phyloP scores from a whole-genome alignment of 495 filamentous ascomycete genomes.

The Penicillium flavigenum region DNA sequence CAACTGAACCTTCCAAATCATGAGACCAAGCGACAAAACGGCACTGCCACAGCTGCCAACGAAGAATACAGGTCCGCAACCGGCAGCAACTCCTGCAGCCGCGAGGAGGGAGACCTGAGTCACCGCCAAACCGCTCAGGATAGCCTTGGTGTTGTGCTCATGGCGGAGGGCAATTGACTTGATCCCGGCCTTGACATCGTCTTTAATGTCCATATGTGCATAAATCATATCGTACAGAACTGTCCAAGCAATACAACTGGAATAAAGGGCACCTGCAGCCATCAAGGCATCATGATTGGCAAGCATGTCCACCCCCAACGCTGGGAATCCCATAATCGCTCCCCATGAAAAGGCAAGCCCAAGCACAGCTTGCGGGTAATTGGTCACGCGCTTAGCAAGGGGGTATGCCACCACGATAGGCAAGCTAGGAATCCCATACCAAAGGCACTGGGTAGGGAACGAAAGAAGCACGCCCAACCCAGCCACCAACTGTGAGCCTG shows the following conservation, averaged over 20 bases:
- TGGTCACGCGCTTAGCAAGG: constrained; percentile 86
- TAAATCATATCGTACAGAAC: constrained; percentile 98
- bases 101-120: constrained; percentile 78
- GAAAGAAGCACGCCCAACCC: constrained; percentile 82
- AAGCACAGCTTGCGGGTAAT: constrained; percentile 91
- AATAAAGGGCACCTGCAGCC: constrained; percentile 73
- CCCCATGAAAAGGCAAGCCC: constrained; percentile 97
- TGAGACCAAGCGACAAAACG: constrained; percentile 68
- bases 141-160: constrained; percentile 80
- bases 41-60: constrained; percentile 82
- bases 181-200: constrained; percentile 89
- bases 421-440: constrained; percentile 83
- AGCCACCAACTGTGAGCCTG: constrained; percentile 73
- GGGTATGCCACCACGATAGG: constrained; percentile 82
- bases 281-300: constrained; percentile 60
- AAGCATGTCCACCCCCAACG: constrained; percentile 79
- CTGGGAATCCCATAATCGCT: constrained; percentile 94
- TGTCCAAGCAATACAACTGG: constrained; percentile 89
- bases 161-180: constrained; percentile 93
- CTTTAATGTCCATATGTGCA: constrained; percentile 96
- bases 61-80: constrained; percentile 83
- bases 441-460: constrained; percentile 81
- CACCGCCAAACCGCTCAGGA: constrained; percentile 72
- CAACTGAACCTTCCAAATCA: constrained; percentile 86
- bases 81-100: constrained; percentile 68